phyloP scores from a whole-genome alignment of 768 basidiomycete species.

The Agaricus subrufescens region DNA sequence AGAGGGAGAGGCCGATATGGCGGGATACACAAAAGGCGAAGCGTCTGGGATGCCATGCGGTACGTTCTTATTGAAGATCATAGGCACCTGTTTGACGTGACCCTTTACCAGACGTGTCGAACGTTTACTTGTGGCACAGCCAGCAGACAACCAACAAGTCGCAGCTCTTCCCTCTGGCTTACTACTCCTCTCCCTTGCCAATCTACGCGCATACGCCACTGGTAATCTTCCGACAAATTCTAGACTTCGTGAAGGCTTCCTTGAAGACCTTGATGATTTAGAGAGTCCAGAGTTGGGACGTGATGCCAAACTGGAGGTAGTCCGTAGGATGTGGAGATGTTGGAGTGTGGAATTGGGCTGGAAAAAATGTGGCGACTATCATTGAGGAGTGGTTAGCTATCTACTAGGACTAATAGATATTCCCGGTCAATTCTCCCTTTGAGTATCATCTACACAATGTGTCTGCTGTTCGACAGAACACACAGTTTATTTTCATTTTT shows the following conservation, averaged over 20 bases:
- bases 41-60: slow-evolving; percentile 75
- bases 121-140: slow-evolving; percentile 44
- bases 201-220: slow-evolving; percentile 62
- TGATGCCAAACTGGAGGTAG: slow-evolving; percentile 69
- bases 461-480: too few relatives aligned
- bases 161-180: slow-evolving; percentile 67
- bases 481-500: too few relatives aligned
- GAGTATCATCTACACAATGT: too few relatives aligned
- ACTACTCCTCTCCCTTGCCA: slow-evolving; percentile 64
- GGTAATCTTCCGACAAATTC: slow-evolving; percentile 51
- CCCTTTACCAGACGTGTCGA: slow-evolving; percentile 53
- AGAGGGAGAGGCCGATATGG: slow-evolving; percentile 51
- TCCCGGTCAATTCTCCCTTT: too few relatives aligned
- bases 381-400: neutral
- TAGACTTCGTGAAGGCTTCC: slow-evolving; percentile 67
- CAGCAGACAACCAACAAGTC: slow-evolving; percentile 16
- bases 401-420: too few relatives aligned
- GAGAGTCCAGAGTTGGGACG: slow-evolving; percentile 69
- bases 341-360: slow-evolving; percentile 75
- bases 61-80: slow-evolving; percentile 17
- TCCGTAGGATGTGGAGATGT: slow-evolving; percentile 86
- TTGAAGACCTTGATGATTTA: slow-evolving; percentile 80
- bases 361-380: slow-evolving; percentile 23
- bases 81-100: neutral
- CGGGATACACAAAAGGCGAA: slow-evolving; percentile 44